phyloP scores from a whole-genome alignment of 352 stramenopile genomes.

The Phytophthora pini region DNA sequence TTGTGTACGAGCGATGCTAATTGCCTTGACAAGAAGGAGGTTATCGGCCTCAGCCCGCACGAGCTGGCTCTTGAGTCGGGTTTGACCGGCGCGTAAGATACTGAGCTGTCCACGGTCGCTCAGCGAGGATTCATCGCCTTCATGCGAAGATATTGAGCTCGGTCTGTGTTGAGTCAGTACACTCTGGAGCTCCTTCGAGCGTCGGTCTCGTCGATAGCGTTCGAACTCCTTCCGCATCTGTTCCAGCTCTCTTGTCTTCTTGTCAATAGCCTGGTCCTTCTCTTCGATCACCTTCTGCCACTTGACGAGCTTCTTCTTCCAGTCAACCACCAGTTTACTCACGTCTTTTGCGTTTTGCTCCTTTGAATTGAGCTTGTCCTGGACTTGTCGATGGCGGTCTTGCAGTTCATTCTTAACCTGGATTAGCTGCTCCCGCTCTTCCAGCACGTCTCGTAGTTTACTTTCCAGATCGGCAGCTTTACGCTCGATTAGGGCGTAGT shows the following conservation, averaged over 20 bases:
- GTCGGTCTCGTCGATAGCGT: constrained; percentile 37
- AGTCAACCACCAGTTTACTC: constrained; percentile 42
- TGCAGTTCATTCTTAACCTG: constrained; percentile 35
- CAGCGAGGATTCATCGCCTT: constrained; percentile 11
- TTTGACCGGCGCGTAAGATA: constrained; percentile 57
- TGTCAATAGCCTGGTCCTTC: constrained; percentile 44
- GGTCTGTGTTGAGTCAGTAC: constrained; percentile 27
- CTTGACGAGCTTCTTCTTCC: constrained; percentile 67
- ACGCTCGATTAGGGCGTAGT: constrained; percentile 63
- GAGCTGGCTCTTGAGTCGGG: constrained; percentile 63
- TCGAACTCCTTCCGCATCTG: constrained; percentile 36
- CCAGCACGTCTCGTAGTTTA: constrained; percentile 39
- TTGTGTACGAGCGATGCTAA: constrained; percentile 62
- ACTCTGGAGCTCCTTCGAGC: constrained; percentile 43
- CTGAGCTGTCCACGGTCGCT: constrained; percentile 36
- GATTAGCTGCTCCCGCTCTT: constrained; percentile 45
- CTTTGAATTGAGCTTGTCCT: constrained; percentile 33
- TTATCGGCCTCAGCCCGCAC: constrained; percentile 69
- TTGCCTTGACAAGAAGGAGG: constrained; percentile 66
- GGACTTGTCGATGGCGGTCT: constrained; percentile 19
- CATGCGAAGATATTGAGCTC: constrained; percentile 1
- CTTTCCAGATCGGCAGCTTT: constrained; percentile 41
- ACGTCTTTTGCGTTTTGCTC: constrained; percentile 40
- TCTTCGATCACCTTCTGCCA: constrained; percentile 52
- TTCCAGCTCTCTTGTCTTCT: constrained; percentile 44